Base-by-base conservation (phyloP, 2,329 filamentous ascomycete genomes). In the Polychaeton citri region DNA sequence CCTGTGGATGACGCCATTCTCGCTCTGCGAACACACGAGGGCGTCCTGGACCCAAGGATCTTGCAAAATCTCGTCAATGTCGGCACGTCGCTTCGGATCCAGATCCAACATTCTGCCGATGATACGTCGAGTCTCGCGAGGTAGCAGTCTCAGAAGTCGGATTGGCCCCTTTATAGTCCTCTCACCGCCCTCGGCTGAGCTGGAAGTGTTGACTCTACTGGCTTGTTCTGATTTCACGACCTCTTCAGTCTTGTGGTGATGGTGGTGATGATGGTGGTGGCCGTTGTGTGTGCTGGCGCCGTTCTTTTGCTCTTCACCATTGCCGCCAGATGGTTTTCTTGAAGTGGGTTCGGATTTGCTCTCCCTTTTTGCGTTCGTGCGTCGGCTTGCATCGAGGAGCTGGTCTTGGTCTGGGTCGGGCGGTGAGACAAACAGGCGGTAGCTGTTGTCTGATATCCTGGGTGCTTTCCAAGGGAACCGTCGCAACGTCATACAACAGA, bases 381-480 rank as follows among this genome's bases (percentile, higher is more conserved):
- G 24, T 7, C 7, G 12, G 7, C 24, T 28, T 21, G 21, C 41
- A 18, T 51, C 48, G 8, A 59, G 45, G 3, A 52, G 32, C 33
- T 48, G 49, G 16, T 59, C 55, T 32, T 60, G 58, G 18, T 81
- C 82, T 0, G 82, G 81, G 3, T 86, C 83, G 1, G 88, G 87
- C 6, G 82, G 72, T 2, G 90, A 76, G 10, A 88, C 79, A 55
- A 98, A 98, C 2, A 98, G 72, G 51, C 88, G 87, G 62, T 84
- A 98, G 0, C 86, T 94, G 58, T 93, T 96, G 58, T 98, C 90
- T 3, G 83, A 83, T 56, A 86, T 65, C 28, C 87, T 76, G 4
- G 90, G 90, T 21, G 92, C 78, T 63, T 98, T 98, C 90, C 90
- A 98, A 0, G 90, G 90, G 54, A 98, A 98, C 21, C 90, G 71